Evolutionary conservation across 23 red algal species (phyloP).

Genomic region (Gracilaria domingensis): DNA sequence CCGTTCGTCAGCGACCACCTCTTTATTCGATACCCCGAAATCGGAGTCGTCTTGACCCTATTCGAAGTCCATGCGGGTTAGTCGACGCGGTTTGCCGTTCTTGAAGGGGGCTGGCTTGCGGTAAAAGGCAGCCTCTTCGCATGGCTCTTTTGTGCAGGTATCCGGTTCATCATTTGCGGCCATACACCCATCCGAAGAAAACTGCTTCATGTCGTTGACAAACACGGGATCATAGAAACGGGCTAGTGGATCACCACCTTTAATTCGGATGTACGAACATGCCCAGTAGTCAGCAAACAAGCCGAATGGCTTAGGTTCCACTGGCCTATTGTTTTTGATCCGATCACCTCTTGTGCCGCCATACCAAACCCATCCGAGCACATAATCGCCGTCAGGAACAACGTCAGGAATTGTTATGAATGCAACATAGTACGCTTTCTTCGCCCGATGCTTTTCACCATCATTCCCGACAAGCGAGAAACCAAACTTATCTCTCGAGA

Average conservation of each 20-base stretch:
- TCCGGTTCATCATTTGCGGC: slow-evolving; percentile 23
- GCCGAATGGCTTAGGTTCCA: neutral
- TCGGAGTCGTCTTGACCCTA: too few species aligned
- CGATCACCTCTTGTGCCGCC: slow-evolving; percentile 25
- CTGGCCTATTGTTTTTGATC: neutral
- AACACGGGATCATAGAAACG: slow-evolving; percentile 1
- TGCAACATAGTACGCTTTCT: slow-evolving; percentile 13
- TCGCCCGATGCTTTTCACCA: slow-evolving; percentile 20
- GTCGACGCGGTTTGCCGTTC: neutral
- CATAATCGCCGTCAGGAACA: slow-evolving; percentile 53
- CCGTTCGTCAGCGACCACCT: too few species aligned
- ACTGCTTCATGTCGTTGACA: slow-evolving; percentile 34
- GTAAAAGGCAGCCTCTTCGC: neutral
- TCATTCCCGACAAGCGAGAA: slow-evolving; percentile 37
- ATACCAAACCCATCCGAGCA: slow-evolving; percentile 63
- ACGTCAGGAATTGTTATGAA: neutral
- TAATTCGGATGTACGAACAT: slow-evolving; percentile 46
- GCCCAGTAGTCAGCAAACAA: slow-evolving; percentile 60
- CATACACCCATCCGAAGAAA: slow-evolving; percentile 39
- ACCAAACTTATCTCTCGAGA: slow-evolving; percentile 11
- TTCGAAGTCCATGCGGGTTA: neutral
- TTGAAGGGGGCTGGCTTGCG: neutral
- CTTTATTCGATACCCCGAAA: too few species aligned
- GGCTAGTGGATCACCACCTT: slow-evolving; percentile 1
- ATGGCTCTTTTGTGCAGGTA: slow-evolving; percentile 21